Evolutionary conservation across 257 asterid species (phyloP), one percentile per base, ranked within the genome.

Genomic region (Voacanga thouarsii): DNA sequence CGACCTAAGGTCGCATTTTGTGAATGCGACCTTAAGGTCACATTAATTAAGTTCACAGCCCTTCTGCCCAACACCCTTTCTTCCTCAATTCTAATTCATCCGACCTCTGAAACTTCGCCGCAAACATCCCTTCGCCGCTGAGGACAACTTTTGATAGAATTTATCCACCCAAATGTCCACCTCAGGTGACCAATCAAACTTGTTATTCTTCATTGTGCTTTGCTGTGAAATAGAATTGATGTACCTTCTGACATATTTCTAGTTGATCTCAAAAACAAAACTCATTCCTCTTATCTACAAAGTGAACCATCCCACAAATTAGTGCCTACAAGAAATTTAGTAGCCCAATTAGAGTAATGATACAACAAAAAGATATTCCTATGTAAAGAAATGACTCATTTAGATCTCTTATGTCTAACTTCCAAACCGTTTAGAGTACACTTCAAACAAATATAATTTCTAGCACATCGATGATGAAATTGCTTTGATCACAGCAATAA

Each of bases 211-310:
- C 69, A 80, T 85, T 65, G 82, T 78, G 55, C 79, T 80, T 78
- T 84, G 86, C 80, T 60, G 78, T 76, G 75, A 66, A 81, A 79
- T 76, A 37, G 80, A 81, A 55, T 81, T 83, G 85, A 88, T 74
- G 87, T 90, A 86, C 83, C 85, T 86, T 84, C 63, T 85, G 81
- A 90, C 91, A 81, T 85, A 84, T 70, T 83, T 86, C 77, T 84
- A 85, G 84, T 90, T 93, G 84, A 85, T 85, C 84, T 91, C 96
- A 71, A 93, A 91, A 87, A 87, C 85, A 80, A 93, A 91, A 78
- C 93, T 82, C 97, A 91, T 89, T 80, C 90, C 93, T 82, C 82
- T 86, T 74, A 93, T 88, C 98, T 93, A 85, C 88, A 85, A 83
- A 37, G 55, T 33, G 49, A 68, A 45, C 28, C 73, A 53, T 50